phyloP scores from a whole-genome alignment of 1,284 basidiomycete species.

The Kalmanozyma brasiliensis region DNA sequence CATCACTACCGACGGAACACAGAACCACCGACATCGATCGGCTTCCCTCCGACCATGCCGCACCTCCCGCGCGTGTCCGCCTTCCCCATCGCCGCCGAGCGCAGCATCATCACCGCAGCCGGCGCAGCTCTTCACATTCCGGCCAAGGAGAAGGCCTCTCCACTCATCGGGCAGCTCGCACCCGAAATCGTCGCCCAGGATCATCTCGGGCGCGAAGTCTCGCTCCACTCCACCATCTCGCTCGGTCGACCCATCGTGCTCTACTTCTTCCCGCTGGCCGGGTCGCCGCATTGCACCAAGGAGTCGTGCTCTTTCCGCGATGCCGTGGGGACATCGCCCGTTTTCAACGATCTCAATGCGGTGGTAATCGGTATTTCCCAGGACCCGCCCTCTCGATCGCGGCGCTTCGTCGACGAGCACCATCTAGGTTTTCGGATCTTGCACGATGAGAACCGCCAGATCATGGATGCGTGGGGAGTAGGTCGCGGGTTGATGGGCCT shows the following conservation, averaged over 20 bases:
- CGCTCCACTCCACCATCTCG: slow-evolving; percentile 55
- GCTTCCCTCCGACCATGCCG: slow-evolving; percentile 20
- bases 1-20: not conserved
- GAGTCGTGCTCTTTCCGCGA: slow-evolving; percentile 59
- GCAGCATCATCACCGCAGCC: slow-evolving; percentile 38
- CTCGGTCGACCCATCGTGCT: slow-evolving; percentile 58
- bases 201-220: slow-evolving; percentile 50
- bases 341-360: slow-evolving; percentile 59
- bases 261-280: slow-evolving; percentile 62
- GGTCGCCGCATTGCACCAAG: slow-evolving; percentile 59
- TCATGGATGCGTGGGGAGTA: slow-evolving; percentile 53
- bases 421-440: slow-evolving; percentile 51
- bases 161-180: slow-evolving; percentile 51
- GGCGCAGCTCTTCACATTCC: slow-evolving; percentile 43
- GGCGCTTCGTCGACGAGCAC: slow-evolving; percentile 55
- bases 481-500: slow-evolving; percentile 45
- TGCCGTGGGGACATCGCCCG: slow-evolving; percentile 49
- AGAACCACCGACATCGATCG: not conserved
- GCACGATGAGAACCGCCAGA: slow-evolving; percentile 44
- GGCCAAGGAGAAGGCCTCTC: slow-evolving; percentile 39
- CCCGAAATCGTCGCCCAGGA: slow-evolving; percentile 58
- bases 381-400: slow-evolving; percentile 39
- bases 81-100: slow-evolving; percentile 55
- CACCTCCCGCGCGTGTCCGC: slow-evolving; percentile 44
- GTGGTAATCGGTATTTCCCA: slow-evolving; percentile 62